phyloP scores from a whole-genome alignment of 2,329 filamentous ascomycete species.

The Periglandula ipomoeae region DNA sequence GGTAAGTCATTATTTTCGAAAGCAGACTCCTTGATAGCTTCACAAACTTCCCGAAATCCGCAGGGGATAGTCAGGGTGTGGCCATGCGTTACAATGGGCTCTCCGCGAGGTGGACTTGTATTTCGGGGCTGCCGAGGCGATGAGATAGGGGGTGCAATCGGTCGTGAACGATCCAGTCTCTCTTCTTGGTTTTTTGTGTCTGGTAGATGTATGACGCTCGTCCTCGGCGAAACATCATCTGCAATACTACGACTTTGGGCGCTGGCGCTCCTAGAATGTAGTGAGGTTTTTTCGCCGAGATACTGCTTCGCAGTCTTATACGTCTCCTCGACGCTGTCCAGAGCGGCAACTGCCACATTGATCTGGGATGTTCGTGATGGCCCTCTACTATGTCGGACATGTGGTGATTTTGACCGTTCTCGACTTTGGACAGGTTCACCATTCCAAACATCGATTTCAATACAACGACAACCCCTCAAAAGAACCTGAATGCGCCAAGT shows the following conservation, averaged over 20 bases:
- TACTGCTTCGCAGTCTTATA: slow-evolving; percentile 18
- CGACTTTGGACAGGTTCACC: slow-evolving; percentile 40
- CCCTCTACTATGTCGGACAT: slow-evolving; percentile 35
- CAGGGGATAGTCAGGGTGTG: slow-evolving; percentile 82
- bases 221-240: slow-evolving; percentile 21
- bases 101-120: slow-evolving; percentile 33
- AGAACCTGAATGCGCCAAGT: slow-evolving; percentile 49
- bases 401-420: slow-evolving; percentile 27
- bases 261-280: slow-evolving; percentile 31
- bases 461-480: slow-evolving; percentile 70
- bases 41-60: slow-evolving; percentile 78
- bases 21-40: slow-evolving; percentile 66
- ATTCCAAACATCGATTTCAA: slow-evolving; percentile 95
- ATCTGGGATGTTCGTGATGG: slow-evolving; percentile 38
- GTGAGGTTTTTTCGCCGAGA: slow-evolving; percentile 20
- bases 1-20: slow-evolving; percentile 71
- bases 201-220: slow-evolving; percentile 18
- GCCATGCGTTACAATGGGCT: slow-evolving; percentile 74
- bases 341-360: slow-evolving; percentile 33
- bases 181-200: slow-evolving; percentile 26
- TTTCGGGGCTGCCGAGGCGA: slow-evolving; percentile 7
- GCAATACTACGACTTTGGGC: slow-evolving; percentile 22
- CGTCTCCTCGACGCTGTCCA: slow-evolving; percentile 24
- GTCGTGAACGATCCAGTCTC: slow-evolving; percentile 21
- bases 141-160: neutral